A percentile compares a stretch with the other conserved stretches of the same genome.
Evolutionary conservation across 495 filamentous ascomycete genomes (phyloP).

Genomic region (Aspergillus bertholletiae): DNA sequence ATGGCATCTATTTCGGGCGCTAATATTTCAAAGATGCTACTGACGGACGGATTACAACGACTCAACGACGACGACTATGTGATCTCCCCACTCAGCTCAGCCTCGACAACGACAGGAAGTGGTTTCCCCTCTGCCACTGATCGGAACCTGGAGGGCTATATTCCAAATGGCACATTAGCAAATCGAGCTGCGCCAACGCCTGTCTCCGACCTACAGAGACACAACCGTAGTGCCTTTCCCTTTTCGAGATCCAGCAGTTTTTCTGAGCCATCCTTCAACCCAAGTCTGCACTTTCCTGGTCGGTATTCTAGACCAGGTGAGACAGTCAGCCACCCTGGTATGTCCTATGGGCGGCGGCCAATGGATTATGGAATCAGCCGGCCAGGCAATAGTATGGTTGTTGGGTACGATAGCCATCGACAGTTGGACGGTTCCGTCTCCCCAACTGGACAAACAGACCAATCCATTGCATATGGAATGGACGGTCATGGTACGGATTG

Average conservation of each 20-base stretch:
- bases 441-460: constrained; percentile 30
- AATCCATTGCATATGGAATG: constrained; percentile 21
- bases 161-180: constrained; percentile 23
- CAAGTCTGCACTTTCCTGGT: constrained; percentile 30
- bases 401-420: constrained; percentile 31
- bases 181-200: constrained; percentile 28
- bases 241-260: constrained; percentile 42
- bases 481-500: constrained; percentile 16
- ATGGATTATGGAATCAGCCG: constrained; percentile 34
- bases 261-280: constrained; percentile 36
- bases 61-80: constrained; percentile 42
- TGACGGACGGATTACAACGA: constrained; percentile 35
- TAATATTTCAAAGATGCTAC: constrained; percentile 26
- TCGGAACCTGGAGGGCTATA: constrained; percentile 25
- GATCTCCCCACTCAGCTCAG: constrained; percentile 42
- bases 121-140: constrained; percentile 34
- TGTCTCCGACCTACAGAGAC: constrained; percentile 31
- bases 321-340: constrained; percentile 19
- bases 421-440: constrained; percentile 39
- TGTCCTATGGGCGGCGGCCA: constrained; percentile 34
- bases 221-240: constrained; percentile 31
- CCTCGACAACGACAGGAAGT: constrained; percentile 39
- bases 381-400: constrained; percentile 26
- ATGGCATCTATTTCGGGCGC: constrained; percentile 17
- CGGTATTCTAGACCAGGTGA: constrained; percentile 31